Evolutionary conservation across 306 rosid species (phyloP), one percentile per base, ranked within the genome.

Genomic region (Astragalus membranaceus): DNA sequence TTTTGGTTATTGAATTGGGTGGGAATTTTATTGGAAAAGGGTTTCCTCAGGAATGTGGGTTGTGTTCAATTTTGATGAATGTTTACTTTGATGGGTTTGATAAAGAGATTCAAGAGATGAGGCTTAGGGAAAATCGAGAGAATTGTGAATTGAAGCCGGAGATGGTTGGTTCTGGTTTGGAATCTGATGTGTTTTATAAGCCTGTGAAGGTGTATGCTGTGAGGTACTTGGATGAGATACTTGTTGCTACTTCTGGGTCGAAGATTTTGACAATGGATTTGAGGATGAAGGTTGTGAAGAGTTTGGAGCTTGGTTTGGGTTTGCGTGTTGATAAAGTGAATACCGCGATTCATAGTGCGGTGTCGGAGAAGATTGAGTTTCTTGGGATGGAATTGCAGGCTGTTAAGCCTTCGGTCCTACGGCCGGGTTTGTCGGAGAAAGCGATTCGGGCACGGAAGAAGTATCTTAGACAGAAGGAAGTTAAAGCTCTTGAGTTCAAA

Each of bases 391-490:
- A 86, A 20, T 78, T 93, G 49, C 97, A 67, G 84, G 93, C 94
- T 7, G 96, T 90, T 57, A 26, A 47, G 30, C 98, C 97, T 29
- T 88, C 93, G 0, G 80, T 88, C 76, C 53, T 90, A 64, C 86
- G 44, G 48, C 96, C 88, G 9, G 90, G 90, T 6, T 81, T 88
- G 89, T 64, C 94, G 0, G 88, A 93, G 78, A 90, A 93, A 75
- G 98, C 97, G 8, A 79, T 88, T 23, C 77, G 98, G 80, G 97
- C 98, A 1, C 78, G 84, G 13, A 93, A 93, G 80, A 93, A 90
- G 85, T 88, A 84, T 78, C 85, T 78, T 46, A 85, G 98, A 67
- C 93, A 90, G 80, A 93, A 90, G 83, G 97, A 90, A 84, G 97
- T 90, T 48, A 87, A 86, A 79, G 75, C 81, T 41, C 75, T 81